Evolutionary conservation across 257 asterid species (phyloP).

Genomic region (Jacaranda copaia): DNA sequence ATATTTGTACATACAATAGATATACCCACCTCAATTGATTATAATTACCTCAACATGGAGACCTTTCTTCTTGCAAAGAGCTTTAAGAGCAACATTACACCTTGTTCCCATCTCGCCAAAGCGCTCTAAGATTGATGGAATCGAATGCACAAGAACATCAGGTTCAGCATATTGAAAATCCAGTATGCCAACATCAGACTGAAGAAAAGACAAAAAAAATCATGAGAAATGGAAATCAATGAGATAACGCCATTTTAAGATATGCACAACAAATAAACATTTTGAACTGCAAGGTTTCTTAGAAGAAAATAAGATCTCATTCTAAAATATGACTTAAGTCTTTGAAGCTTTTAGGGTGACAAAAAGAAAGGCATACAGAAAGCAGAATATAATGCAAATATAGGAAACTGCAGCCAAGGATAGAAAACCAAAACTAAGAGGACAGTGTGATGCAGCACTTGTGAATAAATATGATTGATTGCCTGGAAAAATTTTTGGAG

Average conservation of each 20-base stretch:
- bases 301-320: neutral
- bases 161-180: slow-evolving; percentile 86
- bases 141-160: slow-evolving; percentile 73
- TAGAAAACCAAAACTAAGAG: neutral
- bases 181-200: slow-evolving; percentile 63
- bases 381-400: neutral
- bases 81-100: slow-evolving; percentile 68
- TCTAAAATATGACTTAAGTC: neutral
- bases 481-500: slow-evolving; percentile 12
- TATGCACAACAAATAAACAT: slow-evolving; percentile 11
- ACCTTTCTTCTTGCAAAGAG: slow-evolving; percentile 85
- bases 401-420: neutral
- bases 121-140: slow-evolving; percentile 61
- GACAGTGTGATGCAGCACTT: neutral
- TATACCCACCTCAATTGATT: neutral
- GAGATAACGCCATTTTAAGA: slow-evolving; percentile 4
- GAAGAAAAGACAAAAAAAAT: slow-evolving; percentile 44
- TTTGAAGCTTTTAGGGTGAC: no score
- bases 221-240: slow-evolving; percentile 8
- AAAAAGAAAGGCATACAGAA: slow-evolving; percentile 11
- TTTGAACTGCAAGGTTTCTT: neutral
- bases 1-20: neutral
- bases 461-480: no score
- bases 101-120: slow-evolving; percentile 51
- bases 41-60: slow-evolving; percentile 67